phyloP scores from a whole-genome alignment of 2,329 filamentous ascomycete genomes.

The Didymella exigua region DNA sequence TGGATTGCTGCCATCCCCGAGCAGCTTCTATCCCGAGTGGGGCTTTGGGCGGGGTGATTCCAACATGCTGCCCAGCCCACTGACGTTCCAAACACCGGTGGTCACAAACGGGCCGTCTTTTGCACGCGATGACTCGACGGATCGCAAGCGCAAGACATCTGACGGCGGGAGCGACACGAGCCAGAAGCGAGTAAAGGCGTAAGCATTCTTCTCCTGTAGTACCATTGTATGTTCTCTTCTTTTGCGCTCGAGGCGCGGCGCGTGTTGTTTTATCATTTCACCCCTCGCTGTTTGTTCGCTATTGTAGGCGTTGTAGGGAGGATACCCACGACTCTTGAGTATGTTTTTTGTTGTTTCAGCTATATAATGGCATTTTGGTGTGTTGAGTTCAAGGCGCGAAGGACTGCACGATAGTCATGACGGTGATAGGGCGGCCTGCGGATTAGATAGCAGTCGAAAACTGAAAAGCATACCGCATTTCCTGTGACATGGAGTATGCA shows the following conservation, averaged over 20 bases:
- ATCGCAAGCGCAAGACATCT: slow-evolving; percentile 50
- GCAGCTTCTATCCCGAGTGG: slow-evolving; percentile 92
- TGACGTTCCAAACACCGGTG: slow-evolving; percentile 87
- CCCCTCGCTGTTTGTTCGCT: slow-evolving; percentile 18
- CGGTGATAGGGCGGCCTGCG: slow-evolving; percentile 9
- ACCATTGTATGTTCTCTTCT: slow-evolving; percentile 13
- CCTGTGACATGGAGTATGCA: not conserved
- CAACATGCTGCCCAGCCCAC: slow-evolving; percentile 87
- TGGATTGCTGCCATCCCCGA: slow-evolving; percentile 87
- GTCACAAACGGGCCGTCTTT: slow-evolving; percentile 53
- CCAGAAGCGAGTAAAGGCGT: slow-evolving; percentile 48
- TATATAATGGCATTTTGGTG: slow-evolving; percentile 6
- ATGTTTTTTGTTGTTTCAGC: slow-evolving; percentile 21
- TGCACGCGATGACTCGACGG: slow-evolving; percentile 49
- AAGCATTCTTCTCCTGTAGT: slow-evolving; percentile 16
- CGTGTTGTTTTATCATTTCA: slow-evolving; percentile 17
- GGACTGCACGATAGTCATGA: slow-evolving; percentile 14
- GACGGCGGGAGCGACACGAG: slow-evolving; percentile 48
- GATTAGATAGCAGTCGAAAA: slow-evolving; percentile 21
- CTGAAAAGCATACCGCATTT: not conserved
- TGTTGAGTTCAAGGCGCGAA: slow-evolving; percentile 6
- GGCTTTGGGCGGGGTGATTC: slow-evolving; percentile 74
- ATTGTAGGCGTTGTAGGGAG: slow-evolving; percentile 31
- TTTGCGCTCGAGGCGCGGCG: slow-evolving; percentile 14
- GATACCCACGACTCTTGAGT: slow-evolving; percentile 32